These are phyloP conservation scores for Furcasterigmium sp. DNA, from an alignment of 2,329 filamentous ascomycete species.

Conservation along the genomic window DNA sequence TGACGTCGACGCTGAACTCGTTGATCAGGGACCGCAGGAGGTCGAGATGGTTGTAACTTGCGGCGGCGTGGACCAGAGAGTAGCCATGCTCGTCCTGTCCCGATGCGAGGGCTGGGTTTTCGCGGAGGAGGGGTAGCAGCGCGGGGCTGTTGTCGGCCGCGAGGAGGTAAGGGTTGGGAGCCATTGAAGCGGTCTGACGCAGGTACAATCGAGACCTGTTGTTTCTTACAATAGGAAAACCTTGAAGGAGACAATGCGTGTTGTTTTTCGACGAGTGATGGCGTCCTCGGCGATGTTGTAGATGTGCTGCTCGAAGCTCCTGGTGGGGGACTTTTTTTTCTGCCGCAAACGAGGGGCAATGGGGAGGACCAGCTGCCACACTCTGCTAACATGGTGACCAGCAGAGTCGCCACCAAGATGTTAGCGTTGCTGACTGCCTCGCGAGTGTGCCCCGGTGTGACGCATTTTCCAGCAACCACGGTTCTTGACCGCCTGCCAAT, in stretches of 20 bases:
- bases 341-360: conserved; percentile 9
- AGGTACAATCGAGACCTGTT: neutral
- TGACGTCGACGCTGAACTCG: conserved; percentile 72
- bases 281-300: conserved; percentile 6
- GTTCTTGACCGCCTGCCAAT: conserved; percentile 6
- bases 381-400: conserved; percentile 2
- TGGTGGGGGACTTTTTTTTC: neutral
- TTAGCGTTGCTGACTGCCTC: too few species aligned
- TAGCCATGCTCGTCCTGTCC: conserved; percentile 89
- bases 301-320: too few species aligned
- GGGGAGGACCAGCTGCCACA: conserved; percentile 11
- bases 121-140: conserved; percentile 68
- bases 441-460: too few species aligned
- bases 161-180: conserved; percentile 63
- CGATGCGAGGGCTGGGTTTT: conserved; percentile 70
- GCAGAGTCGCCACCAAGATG: too few species aligned
- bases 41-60: conserved; percentile 83
- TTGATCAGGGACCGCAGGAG: conserved; percentile 71
- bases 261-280: too few species aligned
- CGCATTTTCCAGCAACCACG: conserved; percentile 6
- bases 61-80: conserved; percentile 86
- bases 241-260: too few species aligned
- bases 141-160: conserved; percentile 76
- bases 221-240: too few species aligned
- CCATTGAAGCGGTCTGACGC: conserved; percentile 28